A percentile compares a stretch with the other conserved stretches of the same genome.
phyloP scores from a whole-genome alignment of 371 early-diverging fungal species.

The Mucor racemosus region DNA sequence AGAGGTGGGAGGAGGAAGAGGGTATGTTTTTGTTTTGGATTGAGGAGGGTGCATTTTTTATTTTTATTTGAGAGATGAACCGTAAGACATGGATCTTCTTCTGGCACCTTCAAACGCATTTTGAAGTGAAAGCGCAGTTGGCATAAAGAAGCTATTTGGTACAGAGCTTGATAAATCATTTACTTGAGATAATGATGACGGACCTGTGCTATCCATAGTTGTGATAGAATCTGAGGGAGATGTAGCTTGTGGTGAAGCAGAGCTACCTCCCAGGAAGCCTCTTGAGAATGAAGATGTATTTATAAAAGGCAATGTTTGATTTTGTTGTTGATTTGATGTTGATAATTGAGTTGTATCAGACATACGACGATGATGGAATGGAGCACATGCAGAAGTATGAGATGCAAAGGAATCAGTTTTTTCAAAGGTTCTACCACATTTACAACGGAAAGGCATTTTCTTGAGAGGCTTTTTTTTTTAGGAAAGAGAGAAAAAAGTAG shows the following conservation, averaged over 20 bases:
- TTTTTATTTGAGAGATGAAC: slow-evolving; percentile 4
- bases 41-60: not conserved
- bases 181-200: not conserved
- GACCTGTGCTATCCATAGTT: slow-evolving; percentile 7
- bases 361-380: slow-evolving; percentile 53
- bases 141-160: slow-evolving; percentile 42
- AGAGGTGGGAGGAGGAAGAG: not conserved
- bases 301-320: slow-evolving; percentile 30
- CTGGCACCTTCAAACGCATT: slow-evolving; percentile 58
- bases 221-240: slow-evolving; percentile 24
- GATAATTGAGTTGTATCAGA: slow-evolving; percentile 40
- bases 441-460: slow-evolving; percentile 59
- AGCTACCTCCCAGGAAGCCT: slow-evolving; percentile 26
- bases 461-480: not conserved
- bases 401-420: slow-evolving; percentile 55
- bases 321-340: slow-evolving; percentile 20
- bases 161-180: slow-evolving; percentile 24
- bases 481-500: slow-evolving; percentile 19
- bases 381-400: slow-evolving; percentile 55
- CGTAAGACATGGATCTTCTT: slow-evolving; percentile 56
- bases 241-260: slow-evolving; percentile 28
- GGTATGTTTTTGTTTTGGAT: not conserved
- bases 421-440: slow-evolving; percentile 62
- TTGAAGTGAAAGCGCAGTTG: slow-evolving; percentile 53
- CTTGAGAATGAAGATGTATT: slow-evolving; percentile 24